phyloP scores from a whole-genome alignment of 345 rosid species.

The Citrus unshiu region DNA sequence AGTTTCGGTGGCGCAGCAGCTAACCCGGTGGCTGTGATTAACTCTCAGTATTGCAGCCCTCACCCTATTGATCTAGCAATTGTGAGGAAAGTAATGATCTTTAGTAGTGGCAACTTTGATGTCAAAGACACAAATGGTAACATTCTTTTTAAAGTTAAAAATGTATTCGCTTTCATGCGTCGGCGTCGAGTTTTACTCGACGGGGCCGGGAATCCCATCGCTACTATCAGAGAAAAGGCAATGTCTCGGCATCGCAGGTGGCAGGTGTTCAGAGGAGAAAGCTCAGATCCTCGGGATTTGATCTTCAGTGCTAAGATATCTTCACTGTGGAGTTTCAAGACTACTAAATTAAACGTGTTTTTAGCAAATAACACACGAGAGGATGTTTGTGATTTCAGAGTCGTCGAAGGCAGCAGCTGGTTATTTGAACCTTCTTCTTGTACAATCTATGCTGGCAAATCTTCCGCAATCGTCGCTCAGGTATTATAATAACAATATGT shows the following conservation, averaged over 20 bases:
- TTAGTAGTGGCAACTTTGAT: slow-evolving; percentile 35
- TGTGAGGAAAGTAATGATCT: slow-evolving; percentile 28
- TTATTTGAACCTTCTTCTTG: slow-evolving; percentile 6
- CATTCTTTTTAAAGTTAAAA: slow-evolving; percentile 33
- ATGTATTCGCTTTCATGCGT: slow-evolving; percentile 4
- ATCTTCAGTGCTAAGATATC: slow-evolving; percentile 17
- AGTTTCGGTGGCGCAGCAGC: background rate
- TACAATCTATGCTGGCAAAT: slow-evolving; percentile 11
- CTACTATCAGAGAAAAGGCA: slow-evolving; percentile 32
- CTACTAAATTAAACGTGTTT: slow-evolving; percentile 4
- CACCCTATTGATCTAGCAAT: slow-evolving; percentile 32
- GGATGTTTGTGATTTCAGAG: slow-evolving; percentile 14
- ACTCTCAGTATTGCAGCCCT: slow-evolving; percentile 31
- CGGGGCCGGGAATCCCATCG: slow-evolving; percentile 26
- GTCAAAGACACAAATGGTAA: slow-evolving; percentile 35
- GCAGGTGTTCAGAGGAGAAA: slow-evolving; percentile 24
- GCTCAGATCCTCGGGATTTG: slow-evolving; percentile 12
- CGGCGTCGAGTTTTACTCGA: slow-evolving; percentile 27
- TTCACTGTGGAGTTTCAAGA: background rate
- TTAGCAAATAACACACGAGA: slow-evolving; percentile 16
- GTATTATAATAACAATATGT: background rate
- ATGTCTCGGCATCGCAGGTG: slow-evolving; percentile 21
- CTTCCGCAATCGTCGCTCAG: slow-evolving; percentile 16
- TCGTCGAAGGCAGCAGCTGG: slow-evolving; percentile 21
- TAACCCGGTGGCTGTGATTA: background rate